Evolutionary conservation across 2,329 filamentous ascomycete species (phyloP), one percentile per base, ranked within the genome.

Genomic region (Fusarium concolor): DNA sequence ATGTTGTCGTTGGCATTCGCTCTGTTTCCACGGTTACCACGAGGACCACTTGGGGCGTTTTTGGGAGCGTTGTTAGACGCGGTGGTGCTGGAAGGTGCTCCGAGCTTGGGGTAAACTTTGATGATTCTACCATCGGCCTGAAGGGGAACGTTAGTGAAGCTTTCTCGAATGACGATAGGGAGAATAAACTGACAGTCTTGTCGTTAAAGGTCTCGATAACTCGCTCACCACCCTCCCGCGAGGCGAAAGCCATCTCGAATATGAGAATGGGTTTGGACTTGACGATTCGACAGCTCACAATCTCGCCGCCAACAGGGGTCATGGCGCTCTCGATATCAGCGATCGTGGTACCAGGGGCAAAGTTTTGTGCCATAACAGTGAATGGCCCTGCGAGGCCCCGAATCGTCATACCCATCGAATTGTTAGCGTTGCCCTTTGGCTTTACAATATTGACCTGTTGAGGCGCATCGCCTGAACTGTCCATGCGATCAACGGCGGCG

Each of bases 301-400:
- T 85, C 63, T 89, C 83, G 29, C 90, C 91, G 38, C 90, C 91
- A n/a, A 92, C 81, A 1, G 89, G 88, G n/a, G 85, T 86, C 88
- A 96, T 89, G 57, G 92, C 92, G 71, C 90, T 92, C 81, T 94
- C 91, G 62, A 96, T 93, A 74, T 96, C 92, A 29, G 90, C 91
- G 3, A 90, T 90, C 9, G 92, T 94, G 1, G 92, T 96, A 37
- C 92, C 92, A 3, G 88, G 88, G 14, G 92, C 92, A 76, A 96
- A 93, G 82, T 96, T 96, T 78, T 92, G 90, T 4, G 90, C 92
- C 76, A 93, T 86, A 24, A 96, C 86, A 18, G 87, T 86, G 71
- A 87, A 92, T 2, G 91, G 91, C 0, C 91, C 90, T 1, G 89
- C 89, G 10, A 90, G 81, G n/a, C 92, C 92, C 53, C 88, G 84